A percentile compares a stretch with the other conserved stretches of the same genome.
Conservation (phyloP, 208 protist species). For the Trypanosoma melophagium region DNA sequence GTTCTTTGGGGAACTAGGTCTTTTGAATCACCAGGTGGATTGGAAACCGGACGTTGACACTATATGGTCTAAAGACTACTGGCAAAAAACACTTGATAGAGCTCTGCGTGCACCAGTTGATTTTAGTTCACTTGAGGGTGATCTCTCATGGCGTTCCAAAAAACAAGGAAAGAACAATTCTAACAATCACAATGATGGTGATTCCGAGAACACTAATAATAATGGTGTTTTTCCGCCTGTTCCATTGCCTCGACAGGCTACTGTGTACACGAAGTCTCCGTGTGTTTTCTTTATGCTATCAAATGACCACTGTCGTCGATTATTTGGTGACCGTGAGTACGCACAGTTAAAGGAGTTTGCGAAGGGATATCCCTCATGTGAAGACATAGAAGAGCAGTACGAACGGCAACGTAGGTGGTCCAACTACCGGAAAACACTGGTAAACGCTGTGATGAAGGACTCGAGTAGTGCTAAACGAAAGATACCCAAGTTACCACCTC, state of each 20-base stretch:
- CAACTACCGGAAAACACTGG: constrained; percentile 34
- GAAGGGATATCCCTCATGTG: constrained; percentile 57
- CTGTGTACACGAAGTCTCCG: constrained; percentile 42
- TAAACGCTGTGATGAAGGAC: constrained; percentile 33
- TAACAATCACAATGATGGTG: not conserved
- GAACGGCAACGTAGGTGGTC: constrained; percentile 40
- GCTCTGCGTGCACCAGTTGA: constrained; percentile 23
- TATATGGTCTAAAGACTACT: constrained; percentile 60
- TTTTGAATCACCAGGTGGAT: constrained; percentile 65
- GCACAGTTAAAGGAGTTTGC: constrained; percentile 44
- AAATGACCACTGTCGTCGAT: constrained; percentile 26
- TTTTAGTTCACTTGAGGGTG: constrained; percentile 19
- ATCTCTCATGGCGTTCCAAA: constrained; percentile 10
- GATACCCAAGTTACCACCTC: constrained; percentile 9
- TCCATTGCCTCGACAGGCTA: constrained; percentile 33
- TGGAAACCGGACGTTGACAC: constrained; percentile 46
- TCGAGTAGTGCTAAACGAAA: constrained; percentile 13
- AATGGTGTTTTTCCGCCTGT: constrained; percentile 18
- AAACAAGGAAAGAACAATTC: not conserved
- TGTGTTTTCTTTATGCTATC: constrained; percentile 39
- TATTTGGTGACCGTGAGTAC: constrained; percentile 29
- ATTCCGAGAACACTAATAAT: not conserved
- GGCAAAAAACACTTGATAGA: constrained; percentile 38
- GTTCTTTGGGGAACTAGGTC: constrained; percentile 70
- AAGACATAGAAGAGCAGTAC: constrained; percentile 49